phyloP scores from a whole-genome alignment of 306 rosid species.

The Gleditsia sinensis region DNA sequence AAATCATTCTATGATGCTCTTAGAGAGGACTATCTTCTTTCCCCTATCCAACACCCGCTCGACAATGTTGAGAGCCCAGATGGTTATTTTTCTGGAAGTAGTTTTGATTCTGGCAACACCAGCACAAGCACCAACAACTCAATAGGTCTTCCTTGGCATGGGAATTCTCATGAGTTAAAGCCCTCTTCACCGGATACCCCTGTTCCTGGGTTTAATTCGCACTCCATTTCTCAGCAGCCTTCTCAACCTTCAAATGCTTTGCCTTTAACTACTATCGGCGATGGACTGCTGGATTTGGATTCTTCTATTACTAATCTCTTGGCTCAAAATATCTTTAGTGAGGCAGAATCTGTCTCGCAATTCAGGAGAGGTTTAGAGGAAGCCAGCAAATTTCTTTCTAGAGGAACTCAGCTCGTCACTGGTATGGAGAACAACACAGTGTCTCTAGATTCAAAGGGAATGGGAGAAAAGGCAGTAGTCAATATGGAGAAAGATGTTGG shows the following conservation, averaged over 20 bases:
- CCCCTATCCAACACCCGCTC: slow-evolving; percentile 51
- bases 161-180: slow-evolving; percentile 44
- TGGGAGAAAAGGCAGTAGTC: slow-evolving; percentile 9
- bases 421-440: slow-evolving; percentile 40
- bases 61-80: slow-evolving; percentile 34
- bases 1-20: slow-evolving; percentile 63
- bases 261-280: slow-evolving; percentile 36
- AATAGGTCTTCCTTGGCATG: too few species aligned
- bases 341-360: slow-evolving; percentile 64
- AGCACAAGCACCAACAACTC: neutral
- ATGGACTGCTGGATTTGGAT: slow-evolving; percentile 43
- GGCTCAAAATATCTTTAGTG: slow-evolving; percentile 68
- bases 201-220: slow-evolving; percentile 33
- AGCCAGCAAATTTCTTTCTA: slow-evolving; percentile 89
- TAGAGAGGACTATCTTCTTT: slow-evolving; percentile 38
- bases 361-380: slow-evolving; percentile 83
- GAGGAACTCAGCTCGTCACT: slow-evolving; percentile 41
- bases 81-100: slow-evolving; percentile 19
- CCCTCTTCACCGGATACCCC: slow-evolving; percentile 40
- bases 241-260: slow-evolving; percentile 33
- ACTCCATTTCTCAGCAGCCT: slow-evolving; percentile 24
- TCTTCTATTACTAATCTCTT: slow-evolving; percentile 50
- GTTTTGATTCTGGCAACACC: neutral
- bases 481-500: slow-evolving; percentile 38
- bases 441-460: slow-evolving; percentile 32